Evolutionary conservation across 257 asterid genomes (phyloP), one percentile per base, ranked within the genome.

Genomic region (Haberlea rhodopensis): DNA sequence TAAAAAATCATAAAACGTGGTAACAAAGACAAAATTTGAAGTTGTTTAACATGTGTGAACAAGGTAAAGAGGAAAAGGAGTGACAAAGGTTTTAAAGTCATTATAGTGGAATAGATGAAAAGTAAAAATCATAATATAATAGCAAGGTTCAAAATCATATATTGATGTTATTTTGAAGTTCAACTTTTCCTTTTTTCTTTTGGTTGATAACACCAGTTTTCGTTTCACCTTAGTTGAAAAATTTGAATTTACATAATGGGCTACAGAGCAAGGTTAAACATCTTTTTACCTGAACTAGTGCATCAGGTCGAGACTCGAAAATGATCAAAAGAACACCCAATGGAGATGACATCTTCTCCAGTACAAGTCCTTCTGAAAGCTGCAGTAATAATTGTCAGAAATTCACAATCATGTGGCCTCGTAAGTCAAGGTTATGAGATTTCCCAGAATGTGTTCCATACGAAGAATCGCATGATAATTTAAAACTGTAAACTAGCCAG

Each of bases 291-390:
- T 87, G 95, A 23, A 87, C 91, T 8, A 89, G 86, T 26, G 96
- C 95, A 77, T 89, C 96, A 60, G 96, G 96, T 13, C 96, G 87
- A 65, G 96, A 89, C 78, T 89, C 96, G 74, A 89, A 87, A 71
- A 87, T 83, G 71, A 87, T 80, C 76, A 89, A 72, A 43, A 89
- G 87, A 69, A 89, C 95, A 49, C 96, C 96, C 86, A 89, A 73
- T 6, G 96, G 85, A 69, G 89, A 81, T 7, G 96, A 83, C 71
- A 75, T 66, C 80, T 89, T 89, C 72, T 89, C 96, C 70, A 89
- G 75, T 72, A 84, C 23, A 46, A 89, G 82, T 51, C 92, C 95
- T 62, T 83, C 86, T 58, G 96, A 81, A 65, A 89, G 82, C 96
- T 89, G 94, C 70, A 74, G 60, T 23, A 69, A 57, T 37, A 57